These are phyloP conservation scores for Schrenkiella parvula DNA, from an alignment of 345 rosid species.

Conservation along the genomic window DNA sequence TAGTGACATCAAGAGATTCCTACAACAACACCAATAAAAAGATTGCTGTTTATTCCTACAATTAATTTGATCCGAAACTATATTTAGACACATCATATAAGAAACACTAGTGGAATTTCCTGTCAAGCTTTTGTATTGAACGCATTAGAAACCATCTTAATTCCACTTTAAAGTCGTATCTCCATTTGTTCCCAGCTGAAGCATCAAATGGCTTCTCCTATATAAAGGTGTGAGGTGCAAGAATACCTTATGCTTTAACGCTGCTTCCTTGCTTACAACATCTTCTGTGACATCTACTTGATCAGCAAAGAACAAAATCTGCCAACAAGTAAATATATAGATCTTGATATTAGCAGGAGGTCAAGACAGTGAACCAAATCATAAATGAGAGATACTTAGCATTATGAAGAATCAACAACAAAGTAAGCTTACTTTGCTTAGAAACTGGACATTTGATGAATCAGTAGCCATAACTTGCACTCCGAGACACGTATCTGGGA, in stretches of 20 bases:
- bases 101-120: background rate
- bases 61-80: background rate
- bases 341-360: constrained; percentile 8
- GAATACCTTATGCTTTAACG: constrained; percentile 38
- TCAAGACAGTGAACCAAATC: background rate
- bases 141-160: background rate
- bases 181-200: background rate
- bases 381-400: background rate
- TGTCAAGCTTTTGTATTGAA: background rate
- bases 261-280: constrained; percentile 33
- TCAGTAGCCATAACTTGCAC: constrained; percentile 85
- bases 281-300: constrained; percentile 41
- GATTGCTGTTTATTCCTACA: background rate
- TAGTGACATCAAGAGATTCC: constrained; percentile 28
- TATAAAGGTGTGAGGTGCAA: background rate
- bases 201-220: background rate
- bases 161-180: background rate
- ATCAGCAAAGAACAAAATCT: constrained; percentile 60
- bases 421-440: constrained; percentile 54
- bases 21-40: constrained; percentile 27
- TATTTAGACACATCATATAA: background rate
- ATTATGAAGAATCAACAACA: background rate
- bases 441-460: constrained; percentile 67
- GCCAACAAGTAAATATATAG: constrained; percentile 18
- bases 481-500: constrained; percentile 59